These are phyloP conservation scores for Oryza punctata DNA, from an alignment of 176 grass and related monocot species.

Conservation along the genomic window DNA sequence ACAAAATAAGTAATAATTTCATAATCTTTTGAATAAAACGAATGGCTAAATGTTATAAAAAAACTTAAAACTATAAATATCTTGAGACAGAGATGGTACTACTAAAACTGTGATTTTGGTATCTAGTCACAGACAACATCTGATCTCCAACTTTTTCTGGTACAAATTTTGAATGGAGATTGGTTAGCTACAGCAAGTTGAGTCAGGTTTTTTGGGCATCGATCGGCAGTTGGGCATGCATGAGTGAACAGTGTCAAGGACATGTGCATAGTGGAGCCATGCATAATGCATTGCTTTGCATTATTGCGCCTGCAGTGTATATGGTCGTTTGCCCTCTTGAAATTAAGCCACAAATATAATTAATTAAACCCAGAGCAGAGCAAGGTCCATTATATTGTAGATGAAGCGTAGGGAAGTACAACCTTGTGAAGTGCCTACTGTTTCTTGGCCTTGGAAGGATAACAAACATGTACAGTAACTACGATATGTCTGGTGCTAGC, in stretches of 20 bases:
- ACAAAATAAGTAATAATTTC: no score
- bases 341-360: conserved; percentile 3
- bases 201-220: not conserved
- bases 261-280: conserved; percentile 35
- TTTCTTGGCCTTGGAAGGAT: not conserved
- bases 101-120: not conserved
- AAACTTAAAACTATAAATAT: no score
- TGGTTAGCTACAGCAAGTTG: not conserved
- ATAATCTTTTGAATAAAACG: no score
- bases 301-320: conserved; percentile 24
- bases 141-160: not conserved
- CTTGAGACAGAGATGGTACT: no score
- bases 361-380: not conserved
- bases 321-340: conserved; percentile 19
- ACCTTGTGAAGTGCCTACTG: conserved; percentile 8
- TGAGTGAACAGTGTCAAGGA: not conserved
- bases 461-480: conserved; percentile 3
- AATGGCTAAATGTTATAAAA: no score
- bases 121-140: not conserved
- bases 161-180: not conserved
- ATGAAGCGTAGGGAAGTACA: conserved; percentile 9
- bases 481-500: not conserved
- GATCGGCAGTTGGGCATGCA: not conserved
- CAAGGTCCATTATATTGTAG: not conserved
- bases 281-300: not conserved